phyloP scores from a whole-genome alignment of 1,139 yeast species.

The Martiniozyma asiatica region DNA sequence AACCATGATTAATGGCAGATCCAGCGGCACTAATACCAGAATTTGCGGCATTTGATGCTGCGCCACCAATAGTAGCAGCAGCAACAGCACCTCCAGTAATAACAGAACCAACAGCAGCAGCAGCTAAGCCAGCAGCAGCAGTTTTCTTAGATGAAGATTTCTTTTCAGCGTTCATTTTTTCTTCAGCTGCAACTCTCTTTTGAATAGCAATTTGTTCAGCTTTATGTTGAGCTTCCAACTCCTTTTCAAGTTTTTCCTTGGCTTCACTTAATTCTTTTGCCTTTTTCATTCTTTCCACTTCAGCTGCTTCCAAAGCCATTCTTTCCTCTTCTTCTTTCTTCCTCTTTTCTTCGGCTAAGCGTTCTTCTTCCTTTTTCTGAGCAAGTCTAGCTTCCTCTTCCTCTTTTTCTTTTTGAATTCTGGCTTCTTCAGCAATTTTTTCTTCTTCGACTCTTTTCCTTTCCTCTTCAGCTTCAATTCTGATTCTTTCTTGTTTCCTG shows the following conservation, averaged over 20 bases:
- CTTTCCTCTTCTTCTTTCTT: constrained; percentile 9
- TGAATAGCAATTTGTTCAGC: constrained; percentile 5
- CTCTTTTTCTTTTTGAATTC: constrained; percentile 13
- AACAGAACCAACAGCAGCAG: constrained; percentile 11
- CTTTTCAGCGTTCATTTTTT: constrained; percentile 1
- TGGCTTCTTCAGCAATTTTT: constrained; percentile 23
- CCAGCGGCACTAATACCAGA: constrained; percentile 3
- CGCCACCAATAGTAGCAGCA: constrained; percentile 5
- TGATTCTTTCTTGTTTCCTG: constrained; percentile 36
- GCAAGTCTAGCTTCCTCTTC: constrained; percentile 17
- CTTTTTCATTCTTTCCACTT: constrained; percentile 7
- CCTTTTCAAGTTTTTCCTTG: constrained; percentile 7
- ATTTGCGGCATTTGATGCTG: constrained; percentile 6
- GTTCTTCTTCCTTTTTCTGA: constrained; percentile 30
- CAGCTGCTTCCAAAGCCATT: constrained; percentile 3
- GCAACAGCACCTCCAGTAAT: constrained; percentile 8
- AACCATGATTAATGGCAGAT: too few relatives aligned
- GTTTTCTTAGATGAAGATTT: constrained; percentile 2
- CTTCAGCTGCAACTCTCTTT: constrained; percentile 1
- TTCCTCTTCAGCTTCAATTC: constrained; percentile 32
- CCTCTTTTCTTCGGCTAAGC: constrained; percentile 19
- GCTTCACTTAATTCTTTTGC: constrained; percentile 8
- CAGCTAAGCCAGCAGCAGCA: constrained; percentile 7
- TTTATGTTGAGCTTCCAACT: constrained; percentile 8
- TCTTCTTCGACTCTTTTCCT: constrained; percentile 30